Percentiles rank a stretch among this genome's conserved stretches.
Conservation (phyloP, 192 early-diverging fungal species). For the Rhizophagus prolifer region DNA sequence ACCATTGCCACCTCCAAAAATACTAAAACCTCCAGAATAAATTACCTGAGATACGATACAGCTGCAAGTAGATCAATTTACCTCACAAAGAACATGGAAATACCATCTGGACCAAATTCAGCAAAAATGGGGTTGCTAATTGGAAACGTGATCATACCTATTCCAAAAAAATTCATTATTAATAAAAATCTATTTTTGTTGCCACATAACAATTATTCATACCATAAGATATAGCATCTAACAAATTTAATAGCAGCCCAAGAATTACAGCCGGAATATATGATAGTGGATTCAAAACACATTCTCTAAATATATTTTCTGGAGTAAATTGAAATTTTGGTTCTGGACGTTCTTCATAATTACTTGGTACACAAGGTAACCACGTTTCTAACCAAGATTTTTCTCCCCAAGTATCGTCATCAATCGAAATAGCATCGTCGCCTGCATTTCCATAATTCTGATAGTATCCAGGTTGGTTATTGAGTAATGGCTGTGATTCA, state of each 20-base stretch:
- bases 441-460: background rate
- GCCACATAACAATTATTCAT: constrained; percentile 12
- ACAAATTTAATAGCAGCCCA: constrained; percentile 85
- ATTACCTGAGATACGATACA: constrained; percentile 69
- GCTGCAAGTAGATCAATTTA: constrained; percentile 38
- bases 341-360: background rate
- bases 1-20: constrained; percentile 89
- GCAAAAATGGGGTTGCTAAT: constrained; percentile 67
- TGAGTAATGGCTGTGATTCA: background rate
- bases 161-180: constrained; percentile 4
- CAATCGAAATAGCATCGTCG: constrained; percentile 5
- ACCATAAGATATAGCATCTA: constrained; percentile 89
- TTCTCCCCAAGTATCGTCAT: background rate
- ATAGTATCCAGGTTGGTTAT: background rate
- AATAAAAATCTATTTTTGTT: background rate
- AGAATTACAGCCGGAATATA: constrained; percentile 89
- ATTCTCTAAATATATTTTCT: constrained; percentile 20
- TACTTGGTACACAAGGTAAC: constrained; percentile 6
- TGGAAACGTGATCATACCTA: constrained; percentile 89
- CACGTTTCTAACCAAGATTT: constrained; percentile 8
- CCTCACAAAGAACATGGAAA: constrained; percentile 94
- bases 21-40: constrained; percentile 79
- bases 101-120: constrained; percentile 78
- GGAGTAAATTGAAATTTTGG: constrained; percentile 11
- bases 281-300: constrained; percentile 51